These are phyloP conservation scores for Penicillium silybi DNA, from an alignment of 495 filamentous ascomycete genomes.

Conservation along the genomic window DNA sequence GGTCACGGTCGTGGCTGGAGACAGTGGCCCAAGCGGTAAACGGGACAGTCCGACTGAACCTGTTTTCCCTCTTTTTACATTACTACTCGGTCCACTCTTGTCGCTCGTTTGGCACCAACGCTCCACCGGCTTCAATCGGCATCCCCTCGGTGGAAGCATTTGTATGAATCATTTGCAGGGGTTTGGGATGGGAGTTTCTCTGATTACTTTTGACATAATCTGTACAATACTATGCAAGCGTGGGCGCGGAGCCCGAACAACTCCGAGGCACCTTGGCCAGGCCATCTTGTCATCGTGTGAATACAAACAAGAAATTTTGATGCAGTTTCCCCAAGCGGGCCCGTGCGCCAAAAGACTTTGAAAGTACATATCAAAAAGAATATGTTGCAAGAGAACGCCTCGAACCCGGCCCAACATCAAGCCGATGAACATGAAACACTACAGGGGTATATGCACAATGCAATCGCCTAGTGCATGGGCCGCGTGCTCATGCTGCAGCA, in stretches of 20 bases:
- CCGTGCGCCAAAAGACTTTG: not conserved
- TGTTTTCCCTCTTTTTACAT: constrained; percentile 11
- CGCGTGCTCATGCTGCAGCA: not conserved
- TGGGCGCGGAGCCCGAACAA: constrained; percentile 8
- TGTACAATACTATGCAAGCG: constrained; percentile 21
- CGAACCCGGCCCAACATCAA: not conserved
- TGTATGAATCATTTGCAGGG: constrained; percentile 32
- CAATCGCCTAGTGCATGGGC: not conserved
- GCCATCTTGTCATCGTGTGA: constrained; percentile 1
- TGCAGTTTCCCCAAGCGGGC: not conserved
- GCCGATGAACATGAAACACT: not conserved
- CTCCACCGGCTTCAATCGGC: constrained; percentile 17
- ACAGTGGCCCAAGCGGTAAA: constrained; percentile 70
- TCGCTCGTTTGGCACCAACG: constrained; percentile 23
- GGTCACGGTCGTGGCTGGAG: constrained; percentile 88
- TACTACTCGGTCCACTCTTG: constrained; percentile 6
- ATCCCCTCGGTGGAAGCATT: constrained; percentile 8
- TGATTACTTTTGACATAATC: constrained; percentile 15
- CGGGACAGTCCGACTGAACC: not conserved
- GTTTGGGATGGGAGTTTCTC: constrained; percentile 32
- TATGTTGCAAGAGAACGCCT: not conserved
- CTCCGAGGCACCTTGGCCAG: not conserved
- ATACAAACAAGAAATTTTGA: constrained; percentile 1
- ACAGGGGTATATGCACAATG: not conserved
- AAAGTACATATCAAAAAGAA: not conserved